Evolutionary conservation across 2,329 filamentous ascomycete species (phyloP).

Genomic region (Talaromyces sp.): DNA sequence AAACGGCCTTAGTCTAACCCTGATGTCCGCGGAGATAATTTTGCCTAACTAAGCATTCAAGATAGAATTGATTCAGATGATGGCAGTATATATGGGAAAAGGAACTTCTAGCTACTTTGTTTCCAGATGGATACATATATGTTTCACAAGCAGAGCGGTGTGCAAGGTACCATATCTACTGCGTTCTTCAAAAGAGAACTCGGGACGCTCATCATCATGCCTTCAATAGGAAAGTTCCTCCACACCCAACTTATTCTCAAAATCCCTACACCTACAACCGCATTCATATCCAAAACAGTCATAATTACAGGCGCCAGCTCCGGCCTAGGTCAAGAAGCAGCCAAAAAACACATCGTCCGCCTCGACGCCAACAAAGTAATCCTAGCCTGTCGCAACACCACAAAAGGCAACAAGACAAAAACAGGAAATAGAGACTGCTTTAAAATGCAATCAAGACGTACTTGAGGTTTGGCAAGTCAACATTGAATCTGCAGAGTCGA

Average conservation of each 20-base stretch:
- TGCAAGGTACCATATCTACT: neutral
- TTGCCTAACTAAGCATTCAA: too few species aligned
- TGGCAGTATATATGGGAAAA: too few species aligned
- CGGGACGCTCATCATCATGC: neutral
- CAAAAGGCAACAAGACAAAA: constrained; percentile 3
- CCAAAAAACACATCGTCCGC: constrained; percentile 40
- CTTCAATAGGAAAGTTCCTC: constrained; percentile 15
- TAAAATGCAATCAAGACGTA: neutral
- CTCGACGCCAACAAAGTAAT: constrained; percentile 46
- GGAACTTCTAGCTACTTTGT: neutral
- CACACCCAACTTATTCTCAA: constrained; percentile 15
- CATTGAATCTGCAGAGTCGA: neutral
- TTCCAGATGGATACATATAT: neutral
- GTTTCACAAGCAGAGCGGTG: neutral
- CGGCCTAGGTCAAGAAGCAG: constrained; percentile 50
- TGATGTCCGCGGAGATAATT: constrained; percentile 3
- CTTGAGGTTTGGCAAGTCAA: constrained; percentile 13
- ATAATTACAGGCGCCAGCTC: constrained; percentile 53
- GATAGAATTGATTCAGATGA: neutral
- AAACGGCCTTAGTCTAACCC: neutral
- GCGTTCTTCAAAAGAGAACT: neutral
- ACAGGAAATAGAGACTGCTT: neutral
- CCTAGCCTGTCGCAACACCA: constrained; percentile 44
- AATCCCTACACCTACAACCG: neutral
- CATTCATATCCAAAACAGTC: constrained; percentile 34